Evolutionary conservation across 2,329 filamentous ascomycete species (phyloP).

Genomic region (Apiospora pterosperma): DNA sequence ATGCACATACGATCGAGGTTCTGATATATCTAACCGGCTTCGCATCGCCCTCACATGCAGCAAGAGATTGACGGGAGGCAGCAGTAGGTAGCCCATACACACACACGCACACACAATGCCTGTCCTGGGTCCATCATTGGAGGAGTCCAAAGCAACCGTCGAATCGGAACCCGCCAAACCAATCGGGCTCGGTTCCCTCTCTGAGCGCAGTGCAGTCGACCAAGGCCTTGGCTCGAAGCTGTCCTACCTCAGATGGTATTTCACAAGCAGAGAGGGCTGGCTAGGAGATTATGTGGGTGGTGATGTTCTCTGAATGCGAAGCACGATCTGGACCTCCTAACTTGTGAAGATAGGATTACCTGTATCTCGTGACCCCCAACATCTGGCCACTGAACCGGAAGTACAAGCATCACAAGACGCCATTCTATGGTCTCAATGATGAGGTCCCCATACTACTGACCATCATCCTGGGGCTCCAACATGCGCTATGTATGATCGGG

Average conservation of each 20-base stretch:
- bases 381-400: constrained; percentile 62
- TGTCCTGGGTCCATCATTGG: not conserved
- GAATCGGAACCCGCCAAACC: not conserved
- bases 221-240: not conserved
- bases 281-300: constrained; percentile 34
- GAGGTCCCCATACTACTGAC: constrained; percentile 65
- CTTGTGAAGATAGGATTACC: constrained; percentile 26
- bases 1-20: not conserved
- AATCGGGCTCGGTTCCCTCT: not conserved
- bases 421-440: constrained; percentile 69
- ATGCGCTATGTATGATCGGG: constrained; percentile 64
- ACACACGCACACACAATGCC: no score
- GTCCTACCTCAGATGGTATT: constrained; percentile 26
- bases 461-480: constrained; percentile 65
- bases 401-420: constrained; percentile 43
- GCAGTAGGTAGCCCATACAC: no score
- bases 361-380: constrained; percentile 35
- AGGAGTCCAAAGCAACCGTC: not conserved
- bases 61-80: no score
- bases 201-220: not conserved
- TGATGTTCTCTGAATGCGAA: not conserved
- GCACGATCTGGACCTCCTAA: not conserved
- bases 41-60: not conserved
- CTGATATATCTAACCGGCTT: not conserved
- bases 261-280: constrained; percentile 33